Conservation (phyloP, 768 basidiomycete genomes). For the Panellus pusillus region DNA sequence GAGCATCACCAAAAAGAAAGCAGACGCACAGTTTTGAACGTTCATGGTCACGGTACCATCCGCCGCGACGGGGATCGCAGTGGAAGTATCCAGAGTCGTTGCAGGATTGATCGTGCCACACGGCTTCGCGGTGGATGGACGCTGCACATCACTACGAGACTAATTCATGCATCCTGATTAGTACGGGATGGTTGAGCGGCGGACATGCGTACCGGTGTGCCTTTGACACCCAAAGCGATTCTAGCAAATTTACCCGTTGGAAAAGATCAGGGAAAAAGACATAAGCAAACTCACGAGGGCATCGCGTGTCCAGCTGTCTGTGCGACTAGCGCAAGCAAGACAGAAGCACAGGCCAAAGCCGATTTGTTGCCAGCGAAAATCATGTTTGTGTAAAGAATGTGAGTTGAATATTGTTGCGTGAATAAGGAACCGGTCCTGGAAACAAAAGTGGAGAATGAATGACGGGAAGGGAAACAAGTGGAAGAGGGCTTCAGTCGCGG, state of each 20-base stretch:
- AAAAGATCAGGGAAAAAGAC: not conserved
- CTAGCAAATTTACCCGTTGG: not conserved
- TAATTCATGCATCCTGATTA: too few relatives aligned
- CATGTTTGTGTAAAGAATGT: slow-evolving; percentile 6
- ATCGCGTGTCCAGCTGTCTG: slow-evolving; percentile 18
- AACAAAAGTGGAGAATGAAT: not conserved
- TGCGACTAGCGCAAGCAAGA: slow-evolving; percentile 13
- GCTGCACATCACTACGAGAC: slow-evolving; percentile 21
- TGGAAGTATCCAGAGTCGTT: slow-evolving; percentile 18
- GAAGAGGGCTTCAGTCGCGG: too few relatives aligned
- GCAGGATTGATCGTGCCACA: slow-evolving; percentile 20
- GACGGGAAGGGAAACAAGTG: not conserved
- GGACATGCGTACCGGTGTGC: slow-evolving; percentile 1
- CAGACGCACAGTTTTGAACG: slow-evolving; percentile 28
- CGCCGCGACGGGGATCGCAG: slow-evolving; percentile 20
- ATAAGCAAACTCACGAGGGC: slow-evolving; percentile 2
- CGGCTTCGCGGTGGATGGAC: slow-evolving; percentile 14
- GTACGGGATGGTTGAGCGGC: too few relatives aligned
- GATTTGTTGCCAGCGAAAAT: slow-evolving; percentile 15
- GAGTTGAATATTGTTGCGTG: not conserved
- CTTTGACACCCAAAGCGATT: slow-evolving; percentile 18
- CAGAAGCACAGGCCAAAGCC: slow-evolving; percentile 13
- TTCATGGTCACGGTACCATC: slow-evolving; percentile 32
- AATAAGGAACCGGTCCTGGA: slow-evolving; percentile 20
- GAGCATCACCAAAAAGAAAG: not conserved